These are phyloP conservation scores for Heliocybe sulcata DNA, from an alignment of 1,284 basidiomycete species.

Conservation along the genomic window DNA sequence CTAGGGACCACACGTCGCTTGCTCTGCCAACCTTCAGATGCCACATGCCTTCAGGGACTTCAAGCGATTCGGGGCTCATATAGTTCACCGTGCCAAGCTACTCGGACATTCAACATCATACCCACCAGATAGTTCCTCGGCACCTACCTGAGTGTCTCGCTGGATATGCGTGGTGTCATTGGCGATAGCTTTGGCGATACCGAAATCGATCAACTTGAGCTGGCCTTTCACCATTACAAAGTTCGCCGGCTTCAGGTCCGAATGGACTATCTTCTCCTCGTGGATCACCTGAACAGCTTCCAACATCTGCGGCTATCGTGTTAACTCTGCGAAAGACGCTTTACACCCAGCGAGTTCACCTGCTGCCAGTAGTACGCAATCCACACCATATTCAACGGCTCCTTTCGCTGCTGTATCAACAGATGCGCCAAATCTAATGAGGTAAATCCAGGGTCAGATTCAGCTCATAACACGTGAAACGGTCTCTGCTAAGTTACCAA, in stretches of 20 bases:
- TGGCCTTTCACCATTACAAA: constrained; percentile 92
- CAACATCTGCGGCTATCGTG: constrained; percentile 62
- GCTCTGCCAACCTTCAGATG: constrained; percentile 80
- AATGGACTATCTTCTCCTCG: constrained; percentile 94
- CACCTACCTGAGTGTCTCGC: constrained; percentile 78
- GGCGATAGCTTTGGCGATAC: constrained; percentile 94
- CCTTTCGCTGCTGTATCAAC: constrained; percentile 74
- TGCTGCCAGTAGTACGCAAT: constrained; percentile 94
- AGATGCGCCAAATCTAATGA: constrained; percentile 67
- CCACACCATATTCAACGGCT: constrained; percentile 86
- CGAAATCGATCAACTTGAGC: constrained; percentile 93
- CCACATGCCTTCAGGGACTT: constrained; percentile 70
- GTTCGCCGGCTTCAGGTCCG: constrained; percentile 94
- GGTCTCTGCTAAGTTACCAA: constrained; percentile 36
- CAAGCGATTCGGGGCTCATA: constrained; percentile 93
- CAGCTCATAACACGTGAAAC: neutral
- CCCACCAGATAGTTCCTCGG: neutral
- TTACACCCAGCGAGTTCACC: constrained; percentile 34
- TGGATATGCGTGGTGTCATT: constrained; percentile 97
- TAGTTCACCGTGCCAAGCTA: constrained; percentile 93
- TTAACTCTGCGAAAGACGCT: constrained; percentile 3
- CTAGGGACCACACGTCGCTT: constrained; percentile 95
- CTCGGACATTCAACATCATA: constrained; percentile 4
- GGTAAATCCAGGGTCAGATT: neutral
- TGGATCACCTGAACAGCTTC: constrained; percentile 95